phyloP scores from a whole-genome alignment of 2,329 filamentous ascomycete genomes.

The Trichophyton simii region DNA sequence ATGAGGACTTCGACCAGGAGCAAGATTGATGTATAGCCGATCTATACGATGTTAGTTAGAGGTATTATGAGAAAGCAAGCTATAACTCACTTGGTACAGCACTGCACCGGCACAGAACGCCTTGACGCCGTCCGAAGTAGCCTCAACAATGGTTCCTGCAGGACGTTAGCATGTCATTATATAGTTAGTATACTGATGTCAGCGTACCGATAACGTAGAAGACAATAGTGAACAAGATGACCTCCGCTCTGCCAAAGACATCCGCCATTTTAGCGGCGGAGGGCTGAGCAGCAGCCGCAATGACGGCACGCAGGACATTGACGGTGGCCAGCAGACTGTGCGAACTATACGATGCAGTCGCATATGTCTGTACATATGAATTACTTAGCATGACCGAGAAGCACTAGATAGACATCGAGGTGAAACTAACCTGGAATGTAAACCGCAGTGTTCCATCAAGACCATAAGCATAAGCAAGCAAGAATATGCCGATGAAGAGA shows the following conservation, averaged over 20 bases:
- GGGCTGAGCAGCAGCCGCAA: constrained; percentile 47
- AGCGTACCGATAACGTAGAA: constrained; percentile 41
- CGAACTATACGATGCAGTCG: constrained; percentile 39
- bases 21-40: constrained; percentile 51
- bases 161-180: not conserved
- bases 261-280: constrained; percentile 51
- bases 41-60: constrained; percentile 19
- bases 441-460: constrained; percentile 47
- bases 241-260: constrained; percentile 49
- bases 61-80: not conserved
- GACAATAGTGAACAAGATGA: constrained; percentile 43
- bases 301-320: constrained; percentile 46
- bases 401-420: too few species aligned
- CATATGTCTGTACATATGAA: constrained; percentile 33
- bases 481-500: constrained; percentile 50
- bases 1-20: constrained; percentile 53
- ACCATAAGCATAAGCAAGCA: constrained; percentile 52
- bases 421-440: constrained; percentile 34
- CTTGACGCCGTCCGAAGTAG: constrained; percentile 37
- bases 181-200: not conserved
- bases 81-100: constrained; percentile 38
- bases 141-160: constrained; percentile 44
- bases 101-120: constrained; percentile 47
- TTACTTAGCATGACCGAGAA: not conserved
- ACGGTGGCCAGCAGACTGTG: constrained; percentile 49